A percentile compares a stretch with the other conserved stretches of the same genome.
phyloP scores from a whole-genome alignment of 1,284 basidiomycete species.

The Erythrobasidium hasegawianum region DNA sequence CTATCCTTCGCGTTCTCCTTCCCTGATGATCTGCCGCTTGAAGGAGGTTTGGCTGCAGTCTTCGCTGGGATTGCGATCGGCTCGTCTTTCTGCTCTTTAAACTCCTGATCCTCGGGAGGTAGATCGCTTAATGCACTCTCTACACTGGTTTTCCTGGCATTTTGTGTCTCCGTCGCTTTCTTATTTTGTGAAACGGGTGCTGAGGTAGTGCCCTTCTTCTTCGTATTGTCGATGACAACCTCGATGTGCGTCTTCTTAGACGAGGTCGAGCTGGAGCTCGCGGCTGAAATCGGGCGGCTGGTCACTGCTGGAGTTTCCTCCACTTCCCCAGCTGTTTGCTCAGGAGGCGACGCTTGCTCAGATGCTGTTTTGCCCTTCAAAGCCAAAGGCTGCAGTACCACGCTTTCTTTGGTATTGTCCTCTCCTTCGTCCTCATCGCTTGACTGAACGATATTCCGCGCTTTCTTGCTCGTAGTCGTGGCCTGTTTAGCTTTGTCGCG shows the following conservation, averaged over 20 bases:
- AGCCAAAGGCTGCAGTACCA: neutral
- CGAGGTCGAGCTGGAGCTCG: neutral
- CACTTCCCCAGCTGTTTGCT: neutral
- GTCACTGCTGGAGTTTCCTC: neutral
- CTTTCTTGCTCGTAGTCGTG: slow-evolving; percentile 2
- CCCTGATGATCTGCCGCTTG: neutral
- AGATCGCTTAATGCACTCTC: too few species aligned
- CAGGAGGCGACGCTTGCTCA: neutral
- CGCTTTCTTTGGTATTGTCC: neutral
- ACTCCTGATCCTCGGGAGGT: neutral
- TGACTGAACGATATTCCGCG: neutral
- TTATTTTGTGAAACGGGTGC: neutral
- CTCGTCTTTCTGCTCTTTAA: neutral
- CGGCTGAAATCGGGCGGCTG: neutral
- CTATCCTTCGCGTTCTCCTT: neutral
- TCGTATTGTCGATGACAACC: slow-evolving; percentile 2
- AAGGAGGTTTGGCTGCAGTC: neutral
- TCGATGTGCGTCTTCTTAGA: neutral
- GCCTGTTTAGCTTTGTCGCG: neutral
- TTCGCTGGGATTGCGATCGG: neutral
- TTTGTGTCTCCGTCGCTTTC: neutral
- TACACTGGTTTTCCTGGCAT: neutral
- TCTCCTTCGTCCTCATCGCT: neutral
- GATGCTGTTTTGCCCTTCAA: neutral
- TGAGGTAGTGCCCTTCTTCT: slow-evolving; percentile 7